Evolutionary conservation across 176 grass and related monocot genomes (phyloP), one percentile per base, ranked within the genome.

Genomic region (Stipa capillata): DNA sequence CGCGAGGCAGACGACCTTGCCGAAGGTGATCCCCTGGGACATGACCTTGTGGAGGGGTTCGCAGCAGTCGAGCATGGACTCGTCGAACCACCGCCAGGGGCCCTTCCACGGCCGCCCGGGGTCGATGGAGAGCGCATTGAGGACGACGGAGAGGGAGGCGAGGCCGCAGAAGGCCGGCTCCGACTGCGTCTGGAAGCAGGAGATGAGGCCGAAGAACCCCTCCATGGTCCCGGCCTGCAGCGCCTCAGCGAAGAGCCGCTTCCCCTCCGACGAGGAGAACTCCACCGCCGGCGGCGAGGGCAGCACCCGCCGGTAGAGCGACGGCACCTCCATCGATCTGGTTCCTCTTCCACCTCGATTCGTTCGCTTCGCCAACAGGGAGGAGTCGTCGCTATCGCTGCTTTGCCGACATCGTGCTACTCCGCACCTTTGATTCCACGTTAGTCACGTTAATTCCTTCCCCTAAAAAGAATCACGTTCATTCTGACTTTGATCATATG

Each of bases 241-340:
- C 10, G 93, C 89, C 69, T 96, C 93, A 29, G 87, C 25, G 77
- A 96, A 96, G 18, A 96, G 87, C 7, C 64, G 48, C 93, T 89
- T 97, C 20, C 95, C 95, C 47, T 94, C 89, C 51, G 66, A n/a
- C 4, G 95, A 97, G 43, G 92, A 77, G 73, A 97, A 97, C 80
- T 94, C 95, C 83, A 97, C 89, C 33, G 92, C 95, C 45, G 92
- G 92, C 23, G 95, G 95, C 59, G 85, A 92, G 48, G 95, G 92
- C 6, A 97, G 85, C 24, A 78, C 62, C 49, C 95, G 87, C 47
- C 95, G 78, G 92, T 94, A 94, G 61, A 99, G 44, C n/a, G 92
- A 80, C 14, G 92, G 85, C 72, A 93, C 77, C n/a, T 80, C 87
- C 89, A 70, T 70, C 67, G 13, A n/a, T n/a, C n/a, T n/a, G n/a